Evolutionary conservation across 2,329 filamentous ascomycete genomes (phyloP), one percentile per base, ranked within the genome.

Genomic region (Aspergillus aculeatus): DNA sequence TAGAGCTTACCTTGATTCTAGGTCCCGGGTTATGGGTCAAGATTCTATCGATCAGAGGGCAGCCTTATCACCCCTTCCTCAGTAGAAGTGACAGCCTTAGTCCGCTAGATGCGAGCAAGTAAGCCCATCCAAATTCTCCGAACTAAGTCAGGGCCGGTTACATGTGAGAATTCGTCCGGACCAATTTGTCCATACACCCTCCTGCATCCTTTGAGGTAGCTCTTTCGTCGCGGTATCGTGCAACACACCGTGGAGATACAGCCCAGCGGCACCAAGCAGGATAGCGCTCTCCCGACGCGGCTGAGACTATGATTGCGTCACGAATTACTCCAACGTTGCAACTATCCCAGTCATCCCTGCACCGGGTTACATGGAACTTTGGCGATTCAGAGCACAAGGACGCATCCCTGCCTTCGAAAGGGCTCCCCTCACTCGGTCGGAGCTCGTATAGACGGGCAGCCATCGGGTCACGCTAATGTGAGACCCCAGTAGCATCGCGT

Each of bases 401-500:
- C 47, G 3, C 47, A 16, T 31, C 38, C 44, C 4, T 41, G 12
- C 14, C n/a, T 47, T 19, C 11, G 32, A 21, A 47, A 47, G 24
- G 24, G n/a, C 12, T 41, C 32, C 54, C 31, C 31, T 47, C 54
- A 54, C 54, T 55, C 24, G 31, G 48, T 56, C 50, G 59, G 50
- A 56, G 51, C 60, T 62, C 60, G 60, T 62, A 62, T 62, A 58
- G 60, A 47, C 49, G 32, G 14, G 49, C 51, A 50, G 12, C 23
- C 29, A 50, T 56, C 26, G 48, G 23, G 12, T 19, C 52, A 51
- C 50, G 47, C 50, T 60, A 61, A 51, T 44, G 26, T 53, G 32
- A 41, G 26, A 32, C 49, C 29, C 19, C 41, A 48, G 32, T 52
- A 47, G 44, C 11, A 47, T 19, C 19, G 26, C 4, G 44, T 47